phyloP scores from a whole-genome alignment of 2,329 filamentous ascomycete genomes.

The Boeremia exigua region DNA sequence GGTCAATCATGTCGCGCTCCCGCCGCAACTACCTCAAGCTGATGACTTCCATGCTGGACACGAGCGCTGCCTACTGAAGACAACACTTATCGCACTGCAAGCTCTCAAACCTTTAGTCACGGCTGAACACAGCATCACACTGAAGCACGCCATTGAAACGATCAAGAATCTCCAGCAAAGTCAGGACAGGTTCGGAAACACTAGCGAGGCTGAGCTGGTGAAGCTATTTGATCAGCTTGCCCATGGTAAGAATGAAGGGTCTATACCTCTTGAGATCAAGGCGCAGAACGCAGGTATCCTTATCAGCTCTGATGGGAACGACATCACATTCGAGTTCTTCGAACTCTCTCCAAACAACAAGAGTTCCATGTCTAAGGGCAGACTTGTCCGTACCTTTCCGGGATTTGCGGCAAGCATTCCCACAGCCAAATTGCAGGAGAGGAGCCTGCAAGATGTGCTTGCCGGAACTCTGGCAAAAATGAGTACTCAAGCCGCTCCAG shows the following conservation, averaged over 20 bases:
- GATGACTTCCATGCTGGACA: constrained; percentile 29
- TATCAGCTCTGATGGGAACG: constrained; percentile 34
- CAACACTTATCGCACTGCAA: constrained; percentile 18
- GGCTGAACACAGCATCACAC: not conserved
- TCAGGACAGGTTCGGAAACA: constrained; percentile 16
- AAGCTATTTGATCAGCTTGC: constrained; percentile 24
- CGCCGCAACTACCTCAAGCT: constrained; percentile 54
- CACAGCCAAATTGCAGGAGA: constrained; percentile 24
- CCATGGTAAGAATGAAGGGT: constrained; percentile 2
- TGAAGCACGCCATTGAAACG: constrained; percentile 18
- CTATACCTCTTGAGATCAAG: constrained; percentile 50
- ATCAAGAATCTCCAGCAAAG: constrained; percentile 21
- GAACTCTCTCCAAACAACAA: constrained; percentile 54
- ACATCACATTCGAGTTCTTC: constrained; percentile 52
- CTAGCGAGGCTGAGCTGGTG: constrained; percentile 20
- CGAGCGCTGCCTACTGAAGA: constrained; percentile 24
- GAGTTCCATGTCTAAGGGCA: constrained; percentile 49
- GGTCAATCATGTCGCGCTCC: constrained; percentile 56
- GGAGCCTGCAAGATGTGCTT: constrained; percentile 30
- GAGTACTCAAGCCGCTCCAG: constrained; percentile 42
- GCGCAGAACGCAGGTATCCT: constrained; percentile 58
- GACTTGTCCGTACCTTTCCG: constrained; percentile 56
- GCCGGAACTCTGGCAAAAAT: constrained; percentile 45
- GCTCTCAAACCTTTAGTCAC: constrained; percentile 12
- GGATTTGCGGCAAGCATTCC: constrained; percentile 47